Evolutionary conservation across 2,329 filamentous ascomycete species (phyloP), one percentile per base, ranked within the genome.

Genomic region (Trichoderma sp.): DNA sequence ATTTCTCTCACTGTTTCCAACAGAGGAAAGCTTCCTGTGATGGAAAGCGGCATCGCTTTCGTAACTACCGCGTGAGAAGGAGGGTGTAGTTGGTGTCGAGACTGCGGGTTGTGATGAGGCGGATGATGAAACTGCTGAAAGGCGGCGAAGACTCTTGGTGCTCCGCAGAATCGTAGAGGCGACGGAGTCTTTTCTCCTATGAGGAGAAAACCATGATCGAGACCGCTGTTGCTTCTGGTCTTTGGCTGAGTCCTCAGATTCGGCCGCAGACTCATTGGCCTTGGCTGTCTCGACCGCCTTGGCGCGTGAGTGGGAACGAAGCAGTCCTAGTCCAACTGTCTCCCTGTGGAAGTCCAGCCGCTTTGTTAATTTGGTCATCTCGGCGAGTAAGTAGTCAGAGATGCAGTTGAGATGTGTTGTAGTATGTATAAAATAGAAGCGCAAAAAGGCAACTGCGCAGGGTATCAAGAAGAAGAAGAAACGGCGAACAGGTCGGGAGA

Each of bases 1-100:
- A 28, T 62, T 30, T 50, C 55, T 61, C 12, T 73, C 68, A 20
- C 68, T 23, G 28, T 20, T 73, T 9, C 28, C 43, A 15, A 39
- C 23, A 7, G 57, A 63, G 15, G 39, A 50, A 43, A 59, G 43
- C 20, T 74, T 77, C 71, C 77, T 76, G 71, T 75, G 77, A 68
- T 79, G 73, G 68, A 76, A 76, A 68, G 78, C 78, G 66, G 72
- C 77, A 74, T 81, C 78, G 74, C 78, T 79, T 53, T 85, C 82
- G 70, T 78, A 83, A 73, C 81, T 84, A 75, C 82, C 84, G 76
- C 86, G 82, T 77, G 85, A 86, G 74, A 81, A 80, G 28, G 84
- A 83, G 20, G 83, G 83, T 71, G 80, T 78, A 58, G 80, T 79
- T 13, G 79, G 81, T 12, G 61, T 59, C 36, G 67, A 53, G 30